Conservation (phyloP, 208 protist genomes). For the Acanthamoeba quina region DNA sequence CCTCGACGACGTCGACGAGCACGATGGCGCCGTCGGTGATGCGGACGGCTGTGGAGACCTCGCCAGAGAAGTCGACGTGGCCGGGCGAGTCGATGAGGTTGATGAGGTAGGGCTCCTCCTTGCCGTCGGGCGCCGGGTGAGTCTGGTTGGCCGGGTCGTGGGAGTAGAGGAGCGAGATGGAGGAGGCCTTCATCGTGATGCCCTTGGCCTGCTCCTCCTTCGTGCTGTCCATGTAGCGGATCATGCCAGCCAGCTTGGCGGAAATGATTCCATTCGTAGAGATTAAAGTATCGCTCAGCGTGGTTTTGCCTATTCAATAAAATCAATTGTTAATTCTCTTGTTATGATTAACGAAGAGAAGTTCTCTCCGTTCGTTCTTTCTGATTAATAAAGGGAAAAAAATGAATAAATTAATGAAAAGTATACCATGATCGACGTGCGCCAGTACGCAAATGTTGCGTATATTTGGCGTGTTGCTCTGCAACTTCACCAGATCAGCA, state of each 20-base stretch:
- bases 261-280: slow-evolving; percentile 98
- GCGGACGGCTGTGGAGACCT: slow-evolving; percentile 98
- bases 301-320: slow-evolving; percentile 96
- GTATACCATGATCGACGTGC: slow-evolving; percentile 97
- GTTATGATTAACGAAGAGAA: too few species aligned
- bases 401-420: background rate
- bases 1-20: slow-evolving; percentile 99
- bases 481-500: slow-evolving; percentile 72
- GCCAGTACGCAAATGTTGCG: slow-evolving; percentile 98
- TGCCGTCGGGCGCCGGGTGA: background rate
- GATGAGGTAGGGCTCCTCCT: slow-evolving; percentile 89
- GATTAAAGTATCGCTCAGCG: slow-evolving; percentile 98
- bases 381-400: background rate
- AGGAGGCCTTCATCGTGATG: slow-evolving; percentile 99
- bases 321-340: background rate
- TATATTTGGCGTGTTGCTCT: slow-evolving; percentile 90
- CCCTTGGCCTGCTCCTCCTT: slow-evolving; percentile 97
- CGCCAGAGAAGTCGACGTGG: slow-evolving; percentile 98
- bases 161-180: slow-evolving; percentile 95
- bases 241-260: slow-evolving; percentile 96
- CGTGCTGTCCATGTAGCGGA: slow-evolving; percentile 97
- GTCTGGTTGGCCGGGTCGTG: slow-evolving; percentile 43
- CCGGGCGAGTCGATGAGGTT: slow-evolving; percentile 99
- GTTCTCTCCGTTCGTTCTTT: too few species aligned
- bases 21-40: slow-evolving; percentile 98